phyloP scores from a whole-genome alignment of 257 asterid genomes.

The Solanum sparsipilum region DNA sequence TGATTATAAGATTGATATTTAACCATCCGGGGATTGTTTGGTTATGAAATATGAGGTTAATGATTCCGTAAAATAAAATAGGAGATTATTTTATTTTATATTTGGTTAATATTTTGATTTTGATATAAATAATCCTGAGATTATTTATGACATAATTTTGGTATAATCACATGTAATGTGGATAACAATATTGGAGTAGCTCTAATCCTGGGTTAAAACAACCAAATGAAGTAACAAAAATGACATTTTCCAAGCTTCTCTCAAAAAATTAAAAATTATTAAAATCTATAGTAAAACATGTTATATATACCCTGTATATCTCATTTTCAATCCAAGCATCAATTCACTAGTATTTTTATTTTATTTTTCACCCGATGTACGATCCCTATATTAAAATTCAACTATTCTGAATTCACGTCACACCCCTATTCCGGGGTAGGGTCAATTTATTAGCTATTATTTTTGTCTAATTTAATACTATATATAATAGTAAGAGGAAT shows the following conservation, averaged over 20 bases:
- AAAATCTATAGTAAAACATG: background rate
- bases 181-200: background rate
- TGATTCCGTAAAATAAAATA: no score
- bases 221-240: background rate
- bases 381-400: no score
- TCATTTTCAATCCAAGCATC: background rate
- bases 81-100: background rate
- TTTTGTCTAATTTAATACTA: background rate
- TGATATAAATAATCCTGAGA: no score
- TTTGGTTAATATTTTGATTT: background rate
- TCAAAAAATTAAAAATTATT: background rate
- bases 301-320: background rate
- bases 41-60: background rate
- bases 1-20: background rate
- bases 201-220: background rate
- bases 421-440: no score
- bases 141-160: no score
- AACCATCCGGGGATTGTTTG: background rate
- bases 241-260: background rate
- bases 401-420: no score
- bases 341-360: background rate
- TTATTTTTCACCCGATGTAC: no score
- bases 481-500: background rate
- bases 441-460: background rate
- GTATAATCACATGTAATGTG: background rate